phyloP scores from a whole-genome alignment of 371 early-diverging fungal genomes.

The Rhizopus arrhizus region DNA sequence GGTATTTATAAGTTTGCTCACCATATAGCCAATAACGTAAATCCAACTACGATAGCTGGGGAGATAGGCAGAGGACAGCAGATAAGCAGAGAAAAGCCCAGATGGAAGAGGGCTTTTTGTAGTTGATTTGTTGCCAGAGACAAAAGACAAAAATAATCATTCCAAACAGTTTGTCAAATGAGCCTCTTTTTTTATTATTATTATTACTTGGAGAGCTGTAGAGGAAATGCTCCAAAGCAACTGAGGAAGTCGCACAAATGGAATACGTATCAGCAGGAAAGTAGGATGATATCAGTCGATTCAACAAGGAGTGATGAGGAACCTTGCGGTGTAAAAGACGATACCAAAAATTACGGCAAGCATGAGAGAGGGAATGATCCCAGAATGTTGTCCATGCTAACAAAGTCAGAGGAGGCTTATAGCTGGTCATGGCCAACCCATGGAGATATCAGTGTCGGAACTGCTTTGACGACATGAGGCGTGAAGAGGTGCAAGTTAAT shows the following conservation, averaged over 20 bases:
- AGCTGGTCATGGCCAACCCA: too few relatives aligned
- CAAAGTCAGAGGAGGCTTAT: too few relatives aligned
- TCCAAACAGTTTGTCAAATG: not conserved
- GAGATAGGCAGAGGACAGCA: too few relatives aligned
- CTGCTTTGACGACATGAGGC: too few relatives aligned
- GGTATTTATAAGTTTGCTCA: not conserved
- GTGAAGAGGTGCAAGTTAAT: not conserved
- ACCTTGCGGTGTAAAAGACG: not conserved
- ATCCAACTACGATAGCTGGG: not conserved
- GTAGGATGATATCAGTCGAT: not conserved
- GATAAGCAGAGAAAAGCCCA: too few relatives aligned
- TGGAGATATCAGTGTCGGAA: too few relatives aligned
- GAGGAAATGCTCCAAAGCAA: not conserved
- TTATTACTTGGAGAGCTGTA: not conserved
- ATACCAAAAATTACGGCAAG: not conserved
- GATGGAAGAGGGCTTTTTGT: too few relatives aligned
- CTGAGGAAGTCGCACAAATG: not conserved
- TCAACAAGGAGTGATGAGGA: not conserved
- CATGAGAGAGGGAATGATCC: not conserved
- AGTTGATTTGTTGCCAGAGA: too few relatives aligned
- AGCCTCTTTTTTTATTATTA: not conserved
- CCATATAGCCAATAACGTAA: not conserved
- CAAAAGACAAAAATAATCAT: too few relatives aligned
- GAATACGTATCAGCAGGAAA: not conserved
- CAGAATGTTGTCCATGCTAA: not conserved